These are phyloP conservation scores for Agapanthus africanus DNA, from an alignment of 106 monocot genomes.

Conservation along the genomic window DNA sequence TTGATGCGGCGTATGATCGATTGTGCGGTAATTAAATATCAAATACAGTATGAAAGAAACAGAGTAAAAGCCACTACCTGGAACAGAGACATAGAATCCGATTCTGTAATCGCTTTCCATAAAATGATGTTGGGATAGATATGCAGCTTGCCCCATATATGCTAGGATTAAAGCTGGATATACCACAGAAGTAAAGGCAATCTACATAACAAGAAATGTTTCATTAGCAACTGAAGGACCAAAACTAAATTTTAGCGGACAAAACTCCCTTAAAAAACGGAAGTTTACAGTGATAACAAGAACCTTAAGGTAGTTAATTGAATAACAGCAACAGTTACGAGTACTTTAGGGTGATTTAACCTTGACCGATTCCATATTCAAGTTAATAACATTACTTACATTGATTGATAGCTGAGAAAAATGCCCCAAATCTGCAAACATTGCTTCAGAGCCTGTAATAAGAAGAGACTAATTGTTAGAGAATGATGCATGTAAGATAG, in stretches of 20 bases:
- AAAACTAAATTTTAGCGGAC: neutral
- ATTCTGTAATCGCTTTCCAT: constrained; percentile 60
- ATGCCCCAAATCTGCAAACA: constrained; percentile 99
- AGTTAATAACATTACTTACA: constrained; percentile 25
- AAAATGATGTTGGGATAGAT: constrained; percentile 73
- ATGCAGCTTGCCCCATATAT: constrained; percentile 99
- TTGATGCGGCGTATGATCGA: neutral
- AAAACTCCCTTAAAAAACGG: neutral
- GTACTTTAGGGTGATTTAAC: too few relatives aligned
- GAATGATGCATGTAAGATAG: neutral
- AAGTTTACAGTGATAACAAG: neutral
- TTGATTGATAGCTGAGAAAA: constrained; percentile 87
- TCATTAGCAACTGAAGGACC: neutral
- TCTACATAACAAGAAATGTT: constrained; percentile 34
- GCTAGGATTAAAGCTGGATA: constrained; percentile 90
- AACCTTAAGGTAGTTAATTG: neutral
- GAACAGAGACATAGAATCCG: constrained; percentile 98
- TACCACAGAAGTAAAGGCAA: constrained; percentile 87
- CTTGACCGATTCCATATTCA: neutral
- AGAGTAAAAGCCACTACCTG: constrained; percentile 36
- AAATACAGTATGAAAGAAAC: neutral
- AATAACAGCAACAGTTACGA: neutral
- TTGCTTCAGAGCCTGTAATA: constrained; percentile 86
- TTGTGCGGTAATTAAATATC: too few relatives aligned
- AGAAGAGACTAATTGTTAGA: neutral